Base-by-base conservation (phyloP, 768 basidiomycete species). In the Serendipita indica region DNA sequence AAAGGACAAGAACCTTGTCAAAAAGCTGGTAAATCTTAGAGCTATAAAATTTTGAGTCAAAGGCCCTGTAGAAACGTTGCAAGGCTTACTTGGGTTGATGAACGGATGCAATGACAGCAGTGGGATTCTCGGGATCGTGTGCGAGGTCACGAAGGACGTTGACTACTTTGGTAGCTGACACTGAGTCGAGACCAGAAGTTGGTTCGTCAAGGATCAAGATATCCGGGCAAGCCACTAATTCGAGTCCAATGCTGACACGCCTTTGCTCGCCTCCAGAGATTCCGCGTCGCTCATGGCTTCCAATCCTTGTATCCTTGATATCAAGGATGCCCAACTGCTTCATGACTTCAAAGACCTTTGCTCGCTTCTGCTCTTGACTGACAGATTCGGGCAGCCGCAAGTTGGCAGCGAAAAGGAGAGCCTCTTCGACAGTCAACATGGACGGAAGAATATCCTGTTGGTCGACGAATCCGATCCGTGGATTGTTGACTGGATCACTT, bases 231-330 rank as follows among this genome's bases (percentile, higher is more conserved):
- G 88, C 84, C 49, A 94, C 83, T 7, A 96, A 75, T 71, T 94
- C 92, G 34, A 92, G 71, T 3, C 90, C 92, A 61, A 96, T 93
- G 60, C 84, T 89, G 3, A 96, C 86, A 54, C 92, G 74, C 45
- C 92, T 77, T 75, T 88, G 87, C 69, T 96, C 91, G 7, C 92
- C 92, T 10, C 92, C 92, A 64, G 85, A 88, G 57, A 96, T 90
- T 0, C 89, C 92, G 46, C 90, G 75, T 18, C 79, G 75, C 62
- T 84, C 83, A 3, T 81, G 79, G 7, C 83, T 82, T 3, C 83
- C 81, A 35, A 96, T 92, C 58, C 85, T 73, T 2, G 78, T 75
- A 66, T 94, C 72, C 14, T 79, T 80, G 13, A 94, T 73, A 35
- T 77, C 73, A 5, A 75, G 71, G 25, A 97, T 78, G 1, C 90